Base-by-base conservation (phyloP, 192 early-diverging fungal genomes). In the Thamnidium elegans region DNA sequence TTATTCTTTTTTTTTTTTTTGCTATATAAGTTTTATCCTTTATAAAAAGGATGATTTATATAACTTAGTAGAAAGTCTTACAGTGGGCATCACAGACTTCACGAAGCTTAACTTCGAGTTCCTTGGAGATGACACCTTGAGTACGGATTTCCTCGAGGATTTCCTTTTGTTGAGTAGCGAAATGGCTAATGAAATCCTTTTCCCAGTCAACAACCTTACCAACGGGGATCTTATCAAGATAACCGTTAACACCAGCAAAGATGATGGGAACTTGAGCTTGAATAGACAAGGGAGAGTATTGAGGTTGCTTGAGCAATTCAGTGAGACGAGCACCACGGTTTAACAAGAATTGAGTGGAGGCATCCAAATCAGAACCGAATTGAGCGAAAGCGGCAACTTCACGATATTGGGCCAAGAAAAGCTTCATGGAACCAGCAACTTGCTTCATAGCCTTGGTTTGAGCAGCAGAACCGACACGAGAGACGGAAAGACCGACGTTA, bases 361-460 rank as follows among this genome's bases (percentile, higher is more conserved):
- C 95, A 85, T 99, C 97, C 68, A 99, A 87, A 87, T 99, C 97
- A 63, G 96, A 98, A 81, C 97, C 97, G 85, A 99, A 99, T 87
- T 99, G 97, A 72, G 97, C 94, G 76, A 99, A 98, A 54, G 97
- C 97, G 67, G 96, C 97, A 59, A 99, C 93, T 87, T 98, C 97
- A 92, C 97, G 95, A 89, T 97, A 96, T 83, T 98, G 96, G 67
- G 97, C 97, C 71, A 99, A 86, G 90, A 92, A 98, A 71, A 99
- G 91, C 89, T 99, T 99, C 71, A 99, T 86, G 75, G 97, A 98
- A 79, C 97, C 97, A 71, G 96, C 96, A 72, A 99, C 96, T 84
- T 99, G 96, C 87, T 95, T 94, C 97, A 99, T 99, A 69, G 97
- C 96, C 90, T 98, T 97, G 81, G 95, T 95, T 84, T 99, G 97